Evolutionary conservation across 345 rosid species (phyloP), one percentile per base, ranked within the genome.

Genomic region (Gossypium turneri): DNA sequence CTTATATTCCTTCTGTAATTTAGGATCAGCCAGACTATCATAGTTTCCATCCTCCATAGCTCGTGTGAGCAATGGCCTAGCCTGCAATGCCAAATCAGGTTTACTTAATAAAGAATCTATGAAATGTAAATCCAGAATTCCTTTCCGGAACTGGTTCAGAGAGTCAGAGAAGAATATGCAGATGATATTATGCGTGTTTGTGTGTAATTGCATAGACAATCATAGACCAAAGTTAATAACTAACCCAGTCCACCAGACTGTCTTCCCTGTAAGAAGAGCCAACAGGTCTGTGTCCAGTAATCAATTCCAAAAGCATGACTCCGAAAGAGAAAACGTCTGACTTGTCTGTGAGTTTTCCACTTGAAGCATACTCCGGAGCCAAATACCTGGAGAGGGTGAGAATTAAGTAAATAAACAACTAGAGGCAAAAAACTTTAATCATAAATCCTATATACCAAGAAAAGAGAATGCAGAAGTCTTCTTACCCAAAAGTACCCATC

Each of bases 291-390:
- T 87, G 95, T 17, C 98, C 98, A 2, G 95, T 90, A 15, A 94
- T 79, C 78, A 94, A 76, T 81, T 94, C 98, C 81, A 94, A 86
- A 75, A 92, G 91, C 98, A 92, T 87, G 57, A 94, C 90, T 20
- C 98, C 98, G 9, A 84, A 92, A 50, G 98, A 94, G 92, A 92
- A 94, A 63, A 91, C 97, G 74, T 94, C 98, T 7, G 98, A 94
- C 76, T 90, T 94, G 8, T 94, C 98, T 3, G 97, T 82, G 41
- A 94, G 80, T 75, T 92, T 92, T 41, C 98, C 98, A 73, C 96
- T 94, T 0, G 98, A 77, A 73, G 98, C 98, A 80, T 94, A 94
- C 73, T 94, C 98, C 15, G 98, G 98, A 78, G 98, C 98, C 81
- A 94, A 80, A 83, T 94, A 94, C 62, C 93, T 91, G 84, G 44